Percentiles rank a stretch among this genome's conserved stretches.
Evolutionary conservation across 2,329 filamentous ascomycete species (phyloP).

Genomic region (Talaromyces atroroseus): DNA sequence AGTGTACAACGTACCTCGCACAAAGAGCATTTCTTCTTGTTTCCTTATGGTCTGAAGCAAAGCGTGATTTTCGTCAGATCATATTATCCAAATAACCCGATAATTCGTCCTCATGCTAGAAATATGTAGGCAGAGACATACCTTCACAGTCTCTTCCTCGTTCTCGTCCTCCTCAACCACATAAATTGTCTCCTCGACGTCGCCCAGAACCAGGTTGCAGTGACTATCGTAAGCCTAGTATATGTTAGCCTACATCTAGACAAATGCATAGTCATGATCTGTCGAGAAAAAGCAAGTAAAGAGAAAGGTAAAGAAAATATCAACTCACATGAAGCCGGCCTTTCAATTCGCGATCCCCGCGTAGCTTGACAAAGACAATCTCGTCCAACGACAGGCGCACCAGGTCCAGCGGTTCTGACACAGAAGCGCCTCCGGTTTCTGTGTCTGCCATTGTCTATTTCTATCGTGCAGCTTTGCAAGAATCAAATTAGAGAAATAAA

Average conservation of each 20-base stretch:
- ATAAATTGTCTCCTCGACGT: constrained; percentile 97
- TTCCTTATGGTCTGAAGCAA: constrained; percentile 74
- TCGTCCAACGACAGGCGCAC: constrained; percentile 93
- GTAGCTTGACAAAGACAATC: constrained; percentile 92
- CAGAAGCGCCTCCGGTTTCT: constrained; percentile 63
- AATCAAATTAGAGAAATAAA: background rate
- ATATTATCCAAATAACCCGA: background rate
- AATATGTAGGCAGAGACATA: constrained; percentile 33
- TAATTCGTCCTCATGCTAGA: background rate
- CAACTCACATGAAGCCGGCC: constrained; percentile 80
- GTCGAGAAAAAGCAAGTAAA: no score
- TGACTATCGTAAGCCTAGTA: constrained; percentile 92
- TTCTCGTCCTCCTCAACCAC: constrained; percentile 82
- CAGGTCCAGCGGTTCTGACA: constrained; percentile 89
- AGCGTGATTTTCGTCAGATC: constrained; percentile 3
- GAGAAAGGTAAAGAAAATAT: background rate
- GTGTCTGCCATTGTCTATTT: constrained; percentile 68
- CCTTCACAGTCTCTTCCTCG: constrained; percentile 67
- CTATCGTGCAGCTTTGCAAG: background rate
- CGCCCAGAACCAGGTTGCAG: constrained; percentile 92
- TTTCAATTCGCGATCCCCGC: constrained; percentile 92
- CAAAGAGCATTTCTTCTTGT: constrained; percentile 98
- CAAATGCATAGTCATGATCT: background rate
- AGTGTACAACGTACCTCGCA: constrained; percentile 64
- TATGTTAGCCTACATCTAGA: background rate